Evolutionary conservation across 2,329 filamentous ascomycete genomes (phyloP), one percentile per base, ranked within the genome.

Genomic region (Pseudocercospora cruenta): DNA sequence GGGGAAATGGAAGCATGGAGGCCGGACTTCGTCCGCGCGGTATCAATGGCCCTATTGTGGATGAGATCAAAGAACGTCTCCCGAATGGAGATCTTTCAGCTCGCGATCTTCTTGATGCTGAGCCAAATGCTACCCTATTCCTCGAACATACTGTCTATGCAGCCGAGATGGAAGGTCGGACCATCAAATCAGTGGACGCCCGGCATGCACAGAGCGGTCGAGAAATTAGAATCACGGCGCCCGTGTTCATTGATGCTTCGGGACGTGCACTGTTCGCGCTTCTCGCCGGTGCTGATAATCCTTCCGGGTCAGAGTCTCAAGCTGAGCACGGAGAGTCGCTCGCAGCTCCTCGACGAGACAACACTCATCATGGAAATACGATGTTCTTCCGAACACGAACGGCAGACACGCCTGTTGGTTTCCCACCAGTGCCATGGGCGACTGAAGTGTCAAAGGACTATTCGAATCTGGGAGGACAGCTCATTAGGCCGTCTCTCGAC

Each of bases 401-500:
- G 24, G 55, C 39, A 33, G 55, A 59, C 49, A 5, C 21, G 6
- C 43, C 45, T 16, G 43, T 60, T 43, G 0, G 39, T 6, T 64
- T 64, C 62, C 62, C 62, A 2, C 10, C 12, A 2, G 53, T 63
- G 9, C 61, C 61, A 4, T 63, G 61, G 61, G 61, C 61, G 16
- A 31, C 36, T n/a, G 61, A 63, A 51, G 61, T 63, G 6, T 53
- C 61, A 16, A 63, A 63, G 45, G 61, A 63, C 51, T 63, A 58
- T 53, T 16, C 61, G 9, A 33, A 63, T 22, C 61, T 63, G 19
- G 53, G 54, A 7, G 61, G 61, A 7, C 61, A 63, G 36, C 54
- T 63, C 14, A 51, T 63, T 16, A 24, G 16, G 12, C 61, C 61
- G 16, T 36, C 53, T 22, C 14, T 59, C 12, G 61, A 63, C 22